A percentile compares a stretch with the other conserved stretches of the same genome.
Conservation (phyloP, 192 early-diverging fungal genomes). For the Umbelopsis ramanniana region DNA sequence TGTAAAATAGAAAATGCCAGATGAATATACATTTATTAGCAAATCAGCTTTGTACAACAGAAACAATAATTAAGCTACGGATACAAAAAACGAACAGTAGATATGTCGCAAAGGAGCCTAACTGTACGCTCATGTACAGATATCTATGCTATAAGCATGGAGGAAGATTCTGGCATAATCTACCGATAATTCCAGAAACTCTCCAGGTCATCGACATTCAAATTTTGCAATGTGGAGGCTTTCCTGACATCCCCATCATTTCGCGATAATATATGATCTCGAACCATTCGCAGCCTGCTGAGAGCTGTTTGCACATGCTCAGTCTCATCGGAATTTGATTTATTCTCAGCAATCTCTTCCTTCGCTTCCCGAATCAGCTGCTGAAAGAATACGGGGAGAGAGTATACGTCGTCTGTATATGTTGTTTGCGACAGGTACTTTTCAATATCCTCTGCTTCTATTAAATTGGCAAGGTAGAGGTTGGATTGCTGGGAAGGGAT, state of each 20-base stretch:
- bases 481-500: neutral
- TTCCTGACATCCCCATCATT: neutral
- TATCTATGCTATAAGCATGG: too few species aligned
- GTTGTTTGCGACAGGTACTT: slow-evolving; percentile 36
- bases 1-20: too few species aligned
- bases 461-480: slow-evolving; percentile 21
- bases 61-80: too few species aligned
- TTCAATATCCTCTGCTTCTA: slow-evolving; percentile 45
- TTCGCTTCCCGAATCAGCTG: slow-evolving; percentile 37
- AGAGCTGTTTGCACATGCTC: slow-evolving; percentile 23
- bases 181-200: neutral
- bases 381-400: slow-evolving; percentile 32
- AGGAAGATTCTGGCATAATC: too few species aligned
- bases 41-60: too few species aligned
- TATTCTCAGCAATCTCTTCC: slow-evolving; percentile 29
- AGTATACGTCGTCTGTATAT: slow-evolving; percentile 48
- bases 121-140: too few species aligned
- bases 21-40: too few species aligned
- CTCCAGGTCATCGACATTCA: neutral
- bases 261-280: slow-evolving; percentile 30
- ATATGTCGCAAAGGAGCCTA: too few species aligned
- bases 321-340: neutral
- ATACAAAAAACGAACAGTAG: too few species aligned
- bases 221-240: neutral
- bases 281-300: slow-evolving; percentile 44